Base-by-base conservation (phyloP, 129 eudicot genomes). In the Lonicera japonica region DNA sequence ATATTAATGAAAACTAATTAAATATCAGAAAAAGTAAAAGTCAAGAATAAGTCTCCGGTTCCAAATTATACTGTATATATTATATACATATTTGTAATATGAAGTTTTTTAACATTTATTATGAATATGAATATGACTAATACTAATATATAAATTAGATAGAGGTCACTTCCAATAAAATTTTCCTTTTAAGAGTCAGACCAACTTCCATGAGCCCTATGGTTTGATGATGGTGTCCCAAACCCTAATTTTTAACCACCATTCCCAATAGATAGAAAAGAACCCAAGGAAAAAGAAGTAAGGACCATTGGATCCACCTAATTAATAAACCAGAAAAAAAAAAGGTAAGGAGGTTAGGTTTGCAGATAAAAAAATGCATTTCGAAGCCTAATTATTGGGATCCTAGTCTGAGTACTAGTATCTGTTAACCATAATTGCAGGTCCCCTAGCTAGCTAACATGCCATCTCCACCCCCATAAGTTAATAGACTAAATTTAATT, bases 381-480 rank as follows among this genome's bases (percentile, higher is more conserved):
- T 65, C 40, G 54, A 48, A 63, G 19, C 60, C 21, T 40, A 56
- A 41, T 60, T 24, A 48, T 71, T 79, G 79, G 73, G 84, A 79
- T 79, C 77, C 80, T 79, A 79, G 70, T 83, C 60, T 76, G 60
- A 66, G 79, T 70, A 74, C 54, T 74, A 75, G 64, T 29, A 83
- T 79, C 80, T 83, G 65, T 29, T 70, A 72, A 62, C 75, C 78
- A 83, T 81, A 68, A 84, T 80, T 77, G 80, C 86, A 77, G 79
- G 86, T 80, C 79, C 77, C 79, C 69, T 72, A 63, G 67, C 56
- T 29, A 77, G 83, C 58, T 73, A 78, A 52, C 36, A 29, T n/a
- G n/a, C n/a, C n/a, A n/a, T n/a, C n/a, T n/a, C n/a, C n/a, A n/a
- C n/a, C n/a, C n/a, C n/a, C n/a, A n/a, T n/a, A n/a, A n/a, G n/a